Base-by-base conservation (phyloP, 2,329 filamentous ascomycete species). In the Xylariaceae sp. region DNA sequence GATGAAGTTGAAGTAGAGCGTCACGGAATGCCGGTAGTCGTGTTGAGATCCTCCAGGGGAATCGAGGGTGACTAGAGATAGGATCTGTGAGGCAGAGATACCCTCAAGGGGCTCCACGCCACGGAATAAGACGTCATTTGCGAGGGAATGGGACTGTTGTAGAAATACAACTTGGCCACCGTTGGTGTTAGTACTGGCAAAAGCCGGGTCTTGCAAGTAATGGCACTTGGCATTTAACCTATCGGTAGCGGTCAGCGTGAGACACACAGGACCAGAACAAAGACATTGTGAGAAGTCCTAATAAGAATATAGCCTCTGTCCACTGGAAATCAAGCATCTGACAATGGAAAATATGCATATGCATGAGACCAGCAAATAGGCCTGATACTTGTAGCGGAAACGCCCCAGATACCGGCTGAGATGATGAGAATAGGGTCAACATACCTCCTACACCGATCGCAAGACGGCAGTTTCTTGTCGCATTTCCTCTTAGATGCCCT, bases 1-100 rank as follows among this genome's bases (percentile, higher is more conserved):
- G 59, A 77, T 71, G 53, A 71, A 76, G 37, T 69, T 65, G 67
- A 78, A 77, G 65, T 75, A 78, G 45, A 70, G 67, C 2, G 72
- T 67, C 34, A 73, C 68, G 35, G 73, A 71, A 15, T 75, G 70
- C 35, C 69, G 73, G 74, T 75, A 78, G 59, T 73, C 68, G 15
- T 73, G 55, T 10, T 65, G 66, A 15, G 65, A 53, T 9, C 61
- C 61, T 44, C 64, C 69, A 2, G 65, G 61, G 10, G 70, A 69
- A 58, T 72, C 71, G 5, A 68, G 67, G 13, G 68, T 67, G 15
- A 78, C 67, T 15, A 78, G 69, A 35, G 72, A 71, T 64, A 78
- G 71, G 63, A 78, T 74, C 62, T 75, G 71, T 7, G 70, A 62
- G 50, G 71, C 71, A 11, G 73, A 68, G 53, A 78, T 66, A 54